Conservation (phyloP, 345 rosid genomes). For the Eucalyptus globulus region DNA sequence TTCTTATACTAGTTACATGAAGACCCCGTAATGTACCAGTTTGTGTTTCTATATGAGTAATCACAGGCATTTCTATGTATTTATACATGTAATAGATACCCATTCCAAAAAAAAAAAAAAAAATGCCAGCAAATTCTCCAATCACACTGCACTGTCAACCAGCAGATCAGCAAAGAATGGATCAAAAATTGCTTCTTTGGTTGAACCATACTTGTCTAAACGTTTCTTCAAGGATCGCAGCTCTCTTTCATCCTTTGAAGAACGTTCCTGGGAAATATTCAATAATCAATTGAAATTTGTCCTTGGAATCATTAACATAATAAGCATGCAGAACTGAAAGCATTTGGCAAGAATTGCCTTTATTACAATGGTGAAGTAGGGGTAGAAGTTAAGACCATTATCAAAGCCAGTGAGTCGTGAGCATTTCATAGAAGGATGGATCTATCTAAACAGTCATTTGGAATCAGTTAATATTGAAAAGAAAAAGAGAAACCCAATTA, state of each 20-base stretch:
- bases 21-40: background rate
- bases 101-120: background rate
- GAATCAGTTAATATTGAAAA: background rate
- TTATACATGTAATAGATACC: background rate
- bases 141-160: background rate
- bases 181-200: slow-evolving; percentile 71
- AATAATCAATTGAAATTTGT: background rate
- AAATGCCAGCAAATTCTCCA: background rate
- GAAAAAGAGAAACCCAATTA: background rate
- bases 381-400: background rate
- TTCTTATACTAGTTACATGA: background rate
- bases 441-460: background rate
- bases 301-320: background rate
- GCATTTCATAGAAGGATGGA: background rate
- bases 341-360: background rate
- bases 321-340: background rate
- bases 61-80: background rate
- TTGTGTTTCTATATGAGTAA: background rate
- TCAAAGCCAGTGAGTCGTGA: background rate
- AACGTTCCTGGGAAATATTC: slow-evolving; percentile 35
- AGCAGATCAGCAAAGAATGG: slow-evolving; percentile 59
- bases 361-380: background rate
- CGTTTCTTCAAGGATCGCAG: slow-evolving; percentile 75
- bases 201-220: slow-evolving; percentile 59
- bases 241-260: slow-evolving; percentile 62